A percentile compares a stretch with the other conserved stretches of the same genome.
Conservation (phyloP, 2,329 filamentous ascomycete species). For the Xylaria sp. region DNA sequence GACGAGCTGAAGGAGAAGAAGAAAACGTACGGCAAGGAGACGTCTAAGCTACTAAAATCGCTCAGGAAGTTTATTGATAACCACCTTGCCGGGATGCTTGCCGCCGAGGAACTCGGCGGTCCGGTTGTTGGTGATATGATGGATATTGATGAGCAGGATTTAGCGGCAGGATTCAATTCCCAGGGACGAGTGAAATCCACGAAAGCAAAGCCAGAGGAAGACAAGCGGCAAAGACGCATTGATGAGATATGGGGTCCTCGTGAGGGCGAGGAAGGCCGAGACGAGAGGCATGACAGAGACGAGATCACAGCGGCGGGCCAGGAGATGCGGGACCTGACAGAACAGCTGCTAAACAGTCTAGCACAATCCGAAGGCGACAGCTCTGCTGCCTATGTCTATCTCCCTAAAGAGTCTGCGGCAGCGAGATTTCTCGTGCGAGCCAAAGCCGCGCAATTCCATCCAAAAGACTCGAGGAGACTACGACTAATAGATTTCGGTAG, state of each 20-base stretch:
- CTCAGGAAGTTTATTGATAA: slow-evolving; percentile 78
- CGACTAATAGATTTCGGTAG: slow-evolving; percentile 72
- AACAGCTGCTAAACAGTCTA: slow-evolving; percentile 69
- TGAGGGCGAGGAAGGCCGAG: slow-evolving; percentile 43
- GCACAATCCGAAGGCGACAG: slow-evolving; percentile 65
- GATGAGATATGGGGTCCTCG: slow-evolving; percentile 70
- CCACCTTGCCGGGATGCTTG: slow-evolving; percentile 78
- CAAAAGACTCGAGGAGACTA: slow-evolving; percentile 68
- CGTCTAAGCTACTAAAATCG: slow-evolving; percentile 68
- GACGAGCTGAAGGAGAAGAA: slow-evolving; percentile 69
- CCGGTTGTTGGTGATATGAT: slow-evolving; percentile 82
- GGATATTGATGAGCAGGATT: slow-evolving; percentile 69
- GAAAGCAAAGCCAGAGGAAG: slow-evolving; percentile 57
- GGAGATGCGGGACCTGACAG: slow-evolving; percentile 70
- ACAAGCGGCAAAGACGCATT: slow-evolving; percentile 68
- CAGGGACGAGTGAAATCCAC: slow-evolving; percentile 66
- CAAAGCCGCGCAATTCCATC: slow-evolving; percentile 74
- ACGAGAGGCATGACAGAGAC: slow-evolving; percentile 52
- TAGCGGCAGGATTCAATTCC: slow-evolving; percentile 69
- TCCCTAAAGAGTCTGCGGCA: slow-evolving; percentile 70
- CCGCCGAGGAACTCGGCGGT: slow-evolving; percentile 84
- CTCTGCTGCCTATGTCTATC: slow-evolving; percentile 66
- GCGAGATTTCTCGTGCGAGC: slow-evolving; percentile 72
- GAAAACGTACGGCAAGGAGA: slow-evolving; percentile 69
- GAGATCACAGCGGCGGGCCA: slow-evolving; percentile 62